Percentiles rank a stretch among this genome's conserved stretches.
phyloP scores from a whole-genome alignment of 352 stramenopile species.

The Plasmopara viticola region DNA sequence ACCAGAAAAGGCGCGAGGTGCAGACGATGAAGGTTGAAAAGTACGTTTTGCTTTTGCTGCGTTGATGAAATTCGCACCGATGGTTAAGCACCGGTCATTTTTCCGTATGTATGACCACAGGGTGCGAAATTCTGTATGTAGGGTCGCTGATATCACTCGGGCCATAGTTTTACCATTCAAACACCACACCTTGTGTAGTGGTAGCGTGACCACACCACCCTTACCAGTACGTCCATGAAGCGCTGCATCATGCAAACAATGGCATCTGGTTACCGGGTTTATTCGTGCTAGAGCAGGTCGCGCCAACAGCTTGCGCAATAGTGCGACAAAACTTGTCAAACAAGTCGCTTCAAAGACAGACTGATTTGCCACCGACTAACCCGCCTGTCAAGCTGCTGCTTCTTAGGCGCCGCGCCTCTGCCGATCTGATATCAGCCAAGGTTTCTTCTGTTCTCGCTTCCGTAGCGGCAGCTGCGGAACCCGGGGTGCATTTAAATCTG shows the following conservation, averaged over 20 bases:
- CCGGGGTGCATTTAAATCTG: neutral
- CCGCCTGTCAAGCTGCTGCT: constrained; percentile 61
- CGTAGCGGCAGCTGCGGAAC: constrained; percentile 7
- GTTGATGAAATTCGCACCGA: neutral
- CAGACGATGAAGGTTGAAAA: constrained; percentile 25
- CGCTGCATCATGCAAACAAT: neutral
- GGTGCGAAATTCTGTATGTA: neutral
- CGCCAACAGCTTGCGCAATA: constrained; percentile 1
- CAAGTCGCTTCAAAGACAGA: constrained; percentile 19
- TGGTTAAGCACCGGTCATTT: neutral
- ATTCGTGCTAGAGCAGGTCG: constrained; percentile 3
- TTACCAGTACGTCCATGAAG: constrained; percentile 5
- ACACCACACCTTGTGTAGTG: constrained; percentile 5
- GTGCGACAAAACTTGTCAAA: constrained; percentile 12
- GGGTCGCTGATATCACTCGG: constrained; percentile 3
- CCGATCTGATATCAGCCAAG: constrained; percentile 3
- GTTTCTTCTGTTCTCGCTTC: constrained; percentile 14
- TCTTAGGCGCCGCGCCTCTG: constrained; percentile 31
- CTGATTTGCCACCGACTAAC: constrained; percentile 30
- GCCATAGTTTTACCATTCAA: constrained; percentile 10
- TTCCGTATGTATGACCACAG: constrained; percentile 23
- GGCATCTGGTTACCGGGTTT: constrained; percentile 6
- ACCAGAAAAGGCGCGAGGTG: constrained; percentile 32
- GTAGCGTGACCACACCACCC: constrained; percentile 6
- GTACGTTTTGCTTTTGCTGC: constrained; percentile 5